Conservation (phyloP, 2,329 filamentous ascomycete species). For the Macroventuria anomochaeta region DNA sequence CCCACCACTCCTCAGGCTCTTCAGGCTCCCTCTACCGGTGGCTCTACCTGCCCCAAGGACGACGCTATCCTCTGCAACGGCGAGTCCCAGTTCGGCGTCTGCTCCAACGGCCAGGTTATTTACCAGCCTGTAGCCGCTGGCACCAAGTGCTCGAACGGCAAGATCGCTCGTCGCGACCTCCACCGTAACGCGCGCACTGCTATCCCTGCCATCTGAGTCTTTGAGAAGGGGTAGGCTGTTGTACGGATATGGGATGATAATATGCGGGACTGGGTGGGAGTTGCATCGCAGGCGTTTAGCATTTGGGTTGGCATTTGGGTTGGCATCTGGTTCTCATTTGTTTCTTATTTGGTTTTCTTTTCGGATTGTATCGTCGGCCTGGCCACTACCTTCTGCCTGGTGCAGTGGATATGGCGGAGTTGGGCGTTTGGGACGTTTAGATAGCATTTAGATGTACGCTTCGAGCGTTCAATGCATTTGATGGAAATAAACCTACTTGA, state of each 20-base stretch:
- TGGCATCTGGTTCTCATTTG: too few relatives aligned
- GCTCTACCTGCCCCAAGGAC: slow-evolving; percentile 40
- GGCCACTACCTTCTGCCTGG: slow-evolving; percentile 4
- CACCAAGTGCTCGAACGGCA: slow-evolving; percentile 50
- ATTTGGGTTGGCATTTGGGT: neutral
- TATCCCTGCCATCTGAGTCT: slow-evolving; percentile 6
- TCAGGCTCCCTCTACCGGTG: neutral
- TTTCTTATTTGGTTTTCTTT: neutral
- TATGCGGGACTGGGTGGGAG: neutral
- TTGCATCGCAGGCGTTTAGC: slow-evolving; percentile 6
- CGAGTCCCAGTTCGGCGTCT: slow-evolving; percentile 48
- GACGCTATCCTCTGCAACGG: slow-evolving; percentile 50
- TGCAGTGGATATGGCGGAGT: neutral
- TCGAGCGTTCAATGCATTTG: slow-evolving; percentile 9
- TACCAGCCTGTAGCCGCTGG: slow-evolving; percentile 52
- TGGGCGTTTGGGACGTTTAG: slow-evolving; percentile 4
- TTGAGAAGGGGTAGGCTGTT: neutral
- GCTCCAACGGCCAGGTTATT: slow-evolving; percentile 48
- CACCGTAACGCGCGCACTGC: slow-evolving; percentile 29
- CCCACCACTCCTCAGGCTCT: slow-evolving; percentile 5
- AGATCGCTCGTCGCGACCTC: slow-evolving; percentile 43
- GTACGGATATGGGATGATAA: neutral
- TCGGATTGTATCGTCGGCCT: neutral
- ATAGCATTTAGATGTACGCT: slow-evolving; percentile 15
- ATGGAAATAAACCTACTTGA: neutral